Conservation (phyloP, 2,329 filamentous ascomycete genomes). For the Rugonectria rugulosa region DNA sequence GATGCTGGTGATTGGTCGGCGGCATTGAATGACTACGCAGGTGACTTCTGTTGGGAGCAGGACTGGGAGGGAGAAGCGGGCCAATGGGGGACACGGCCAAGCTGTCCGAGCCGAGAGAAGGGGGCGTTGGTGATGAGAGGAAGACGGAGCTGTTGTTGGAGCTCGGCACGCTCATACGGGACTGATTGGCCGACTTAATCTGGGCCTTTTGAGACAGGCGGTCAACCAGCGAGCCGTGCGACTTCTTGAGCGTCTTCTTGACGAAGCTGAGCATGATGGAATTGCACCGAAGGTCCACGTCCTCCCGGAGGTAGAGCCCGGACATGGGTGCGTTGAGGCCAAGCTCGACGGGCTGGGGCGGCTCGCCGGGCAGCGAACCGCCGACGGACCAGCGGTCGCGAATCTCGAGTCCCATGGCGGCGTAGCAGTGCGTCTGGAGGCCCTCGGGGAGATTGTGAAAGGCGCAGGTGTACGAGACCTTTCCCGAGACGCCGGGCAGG, state of each 20-base stretch:
- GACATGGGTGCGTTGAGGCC: constrained; percentile 69
- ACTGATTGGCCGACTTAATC: constrained; percentile 25
- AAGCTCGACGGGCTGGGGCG: constrained; percentile 69
- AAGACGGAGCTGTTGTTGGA: constrained; percentile 16
- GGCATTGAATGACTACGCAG: constrained; percentile 13
- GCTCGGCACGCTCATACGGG: constrained; percentile 24
- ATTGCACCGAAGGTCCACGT: constrained; percentile 83
- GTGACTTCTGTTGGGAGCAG: constrained; percentile 15
- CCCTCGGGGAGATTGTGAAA: constrained; percentile 79
- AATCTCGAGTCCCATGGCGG: constrained; percentile 82
- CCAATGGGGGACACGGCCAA: constrained; percentile 24
- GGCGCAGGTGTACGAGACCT: constrained; percentile 80
- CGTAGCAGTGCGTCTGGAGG: constrained; percentile 83
- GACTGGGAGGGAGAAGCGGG: constrained; percentile 25
- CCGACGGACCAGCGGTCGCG: constrained; percentile 79
- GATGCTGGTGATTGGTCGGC: constrained; percentile 1
- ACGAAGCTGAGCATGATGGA: constrained; percentile 78
- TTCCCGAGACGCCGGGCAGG: constrained; percentile 72
- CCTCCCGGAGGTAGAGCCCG: constrained; percentile 84
- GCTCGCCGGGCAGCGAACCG: constrained; percentile 76
- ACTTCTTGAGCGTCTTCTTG: constrained; percentile 81
- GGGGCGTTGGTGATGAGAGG: constrained; percentile 25
- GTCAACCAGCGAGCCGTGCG: constrained; percentile 75
- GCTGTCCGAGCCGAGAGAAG: constrained; percentile 21
- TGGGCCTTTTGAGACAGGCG: constrained; percentile 54